Conservation (phyloP, 176 grass and related monocot genomes). For the Rhynchospora tenuis region DNA sequence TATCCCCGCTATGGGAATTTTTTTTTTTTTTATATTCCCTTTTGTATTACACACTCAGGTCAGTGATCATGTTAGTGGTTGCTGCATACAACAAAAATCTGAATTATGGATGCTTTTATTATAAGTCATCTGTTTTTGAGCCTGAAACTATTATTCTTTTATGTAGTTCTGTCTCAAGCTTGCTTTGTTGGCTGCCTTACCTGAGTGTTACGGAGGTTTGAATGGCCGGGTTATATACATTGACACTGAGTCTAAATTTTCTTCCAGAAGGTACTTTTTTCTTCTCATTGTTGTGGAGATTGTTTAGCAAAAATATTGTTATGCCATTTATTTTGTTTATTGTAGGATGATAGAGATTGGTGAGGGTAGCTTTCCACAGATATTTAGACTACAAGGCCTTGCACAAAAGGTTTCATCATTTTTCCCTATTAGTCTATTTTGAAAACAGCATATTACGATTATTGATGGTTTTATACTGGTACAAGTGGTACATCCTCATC, state of each 20-base stretch:
- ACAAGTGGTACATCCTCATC: background rate
- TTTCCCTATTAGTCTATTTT: background rate
- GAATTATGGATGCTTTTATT: background rate
- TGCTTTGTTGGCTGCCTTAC: slow-evolving; percentile 65
- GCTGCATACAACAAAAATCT: background rate
- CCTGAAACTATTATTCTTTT: background rate
- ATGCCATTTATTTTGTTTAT: slow-evolving; percentile 21
- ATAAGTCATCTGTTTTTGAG: background rate
- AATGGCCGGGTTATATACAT: slow-evolving; percentile 78
- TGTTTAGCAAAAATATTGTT: background rate
- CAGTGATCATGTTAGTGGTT: background rate
- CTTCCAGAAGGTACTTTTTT: slow-evolving; percentile 60
- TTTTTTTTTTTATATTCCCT: too few species aligned
- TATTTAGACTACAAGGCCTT: slow-evolving; percentile 77
- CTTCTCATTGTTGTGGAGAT: background rate
- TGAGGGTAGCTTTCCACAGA: slow-evolving; percentile 83
- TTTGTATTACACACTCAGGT: background rate
- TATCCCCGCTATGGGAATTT: too few species aligned
- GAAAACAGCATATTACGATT: background rate
- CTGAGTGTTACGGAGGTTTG: slow-evolving; percentile 71
- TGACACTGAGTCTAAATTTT: slow-evolving; percentile 93
- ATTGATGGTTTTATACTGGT: background rate
- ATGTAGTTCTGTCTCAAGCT: slow-evolving; percentile 93
- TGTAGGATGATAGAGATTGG: slow-evolving; percentile 85
- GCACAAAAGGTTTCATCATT: slow-evolving; percentile 60